phyloP scores from a whole-genome alignment of 345 rosid genomes.

The Citrus sp. region DNA sequence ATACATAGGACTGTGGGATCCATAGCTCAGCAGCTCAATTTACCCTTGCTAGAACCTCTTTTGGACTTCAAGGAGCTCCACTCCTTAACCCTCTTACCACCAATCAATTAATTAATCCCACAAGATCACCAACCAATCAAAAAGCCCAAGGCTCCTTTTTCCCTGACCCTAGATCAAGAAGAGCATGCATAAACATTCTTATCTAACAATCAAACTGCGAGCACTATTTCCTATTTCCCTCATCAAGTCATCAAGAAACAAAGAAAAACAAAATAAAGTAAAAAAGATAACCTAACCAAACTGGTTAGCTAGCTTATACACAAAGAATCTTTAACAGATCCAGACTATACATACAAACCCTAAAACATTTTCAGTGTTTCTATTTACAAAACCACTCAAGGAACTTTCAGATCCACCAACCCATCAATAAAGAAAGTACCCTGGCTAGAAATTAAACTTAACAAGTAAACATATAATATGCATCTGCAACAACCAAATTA shows the following conservation, averaged over 20 bases:
- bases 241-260: neutral
- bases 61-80: constrained; percentile 96
- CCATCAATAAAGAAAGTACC: neutral
- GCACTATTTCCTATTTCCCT: neutral
- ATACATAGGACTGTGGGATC: constrained; percentile 66
- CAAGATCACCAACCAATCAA: neutral
- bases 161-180: neutral
- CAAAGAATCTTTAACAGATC: neutral
- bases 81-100: constrained; percentile 3
- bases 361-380: neutral
- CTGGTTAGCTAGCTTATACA: no score
- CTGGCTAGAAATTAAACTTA: neutral
- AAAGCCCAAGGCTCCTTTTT: neutral
- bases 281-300: neutral
- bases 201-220: neutral
- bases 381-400: neutral
- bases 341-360: neutral
- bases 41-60: constrained; percentile 54
- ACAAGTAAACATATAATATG: no score
- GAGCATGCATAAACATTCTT: neutral
- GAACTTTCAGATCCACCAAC: neutral
- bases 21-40: constrained; percentile 86
- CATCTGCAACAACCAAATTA: neutral
- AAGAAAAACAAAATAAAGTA: no score
- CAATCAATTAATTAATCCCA: neutral